phyloP scores from a whole-genome alignment of 345 rosid genomes.

The Brassica cretica region DNA sequence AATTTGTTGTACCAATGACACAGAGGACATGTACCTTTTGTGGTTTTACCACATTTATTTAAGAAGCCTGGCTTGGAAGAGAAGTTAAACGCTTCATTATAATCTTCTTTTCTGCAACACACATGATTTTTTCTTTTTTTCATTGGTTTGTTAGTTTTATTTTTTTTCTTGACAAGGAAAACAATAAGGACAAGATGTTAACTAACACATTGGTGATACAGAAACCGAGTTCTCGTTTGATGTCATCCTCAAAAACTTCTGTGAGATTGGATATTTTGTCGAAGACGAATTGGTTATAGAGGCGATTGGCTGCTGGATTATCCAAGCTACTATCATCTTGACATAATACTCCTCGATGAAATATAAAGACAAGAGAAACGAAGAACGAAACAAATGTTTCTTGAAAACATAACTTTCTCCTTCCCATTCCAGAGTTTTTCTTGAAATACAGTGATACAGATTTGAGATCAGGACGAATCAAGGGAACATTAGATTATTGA shows the following conservation, averaged over 20 bases:
- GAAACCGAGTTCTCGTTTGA: slow-evolving; percentile 63
- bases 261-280: slow-evolving; percentile 60
- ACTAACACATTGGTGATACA: slow-evolving; percentile 89
- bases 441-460: slow-evolving; percentile 4
- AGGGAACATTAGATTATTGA: slow-evolving; percentile 12
- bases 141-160: not conserved
- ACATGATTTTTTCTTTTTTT: not conserved
- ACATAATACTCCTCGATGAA: slow-evolving; percentile 2
- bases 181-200: not conserved
- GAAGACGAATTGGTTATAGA: slow-evolving; percentile 46
- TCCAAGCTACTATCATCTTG: slow-evolving; percentile 16
- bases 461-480: slow-evolving; percentile 23
- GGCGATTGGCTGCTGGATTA: slow-evolving; percentile 46
- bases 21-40: slow-evolving; percentile 52
- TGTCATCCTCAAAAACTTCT: slow-evolving; percentile 56
- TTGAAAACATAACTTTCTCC: slow-evolving; percentile 26
- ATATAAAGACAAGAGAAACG: not conserved
- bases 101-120: slow-evolving; percentile 69
- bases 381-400: slow-evolving; percentile 1
- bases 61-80: slow-evolving; percentile 60
- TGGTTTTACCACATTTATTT: slow-evolving; percentile 52
- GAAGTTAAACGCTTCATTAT: slow-evolving; percentile 87
- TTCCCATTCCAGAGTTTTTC: slow-evolving; percentile 27
- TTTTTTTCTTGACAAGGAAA: not conserved
- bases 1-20: not conserved